Percentiles rank a stretch among this genome's conserved stretches.
phyloP scores from a whole-genome alignment of 2,329 filamentous ascomycete species.

The Nemania sp. region DNA sequence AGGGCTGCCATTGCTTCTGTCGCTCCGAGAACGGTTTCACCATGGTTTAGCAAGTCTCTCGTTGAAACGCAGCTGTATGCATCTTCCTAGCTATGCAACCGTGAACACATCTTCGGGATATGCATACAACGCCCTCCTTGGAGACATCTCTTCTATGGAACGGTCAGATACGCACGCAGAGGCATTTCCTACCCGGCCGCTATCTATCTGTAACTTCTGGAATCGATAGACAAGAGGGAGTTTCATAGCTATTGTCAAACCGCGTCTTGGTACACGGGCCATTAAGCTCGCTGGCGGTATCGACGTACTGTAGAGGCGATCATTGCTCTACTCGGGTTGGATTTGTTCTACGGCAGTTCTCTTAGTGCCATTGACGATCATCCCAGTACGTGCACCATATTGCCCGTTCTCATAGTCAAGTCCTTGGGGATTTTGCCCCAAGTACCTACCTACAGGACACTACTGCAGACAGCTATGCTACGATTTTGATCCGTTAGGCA shows the following conservation, averaged over 20 bases:
- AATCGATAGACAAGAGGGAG: not conserved
- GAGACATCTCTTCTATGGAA: constrained; percentile 1
- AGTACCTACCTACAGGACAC: not conserved
- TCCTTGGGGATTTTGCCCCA: not conserved
- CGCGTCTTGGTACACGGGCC: not conserved
- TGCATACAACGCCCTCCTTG: constrained; percentile 14
- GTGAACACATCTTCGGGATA: constrained; percentile 18
- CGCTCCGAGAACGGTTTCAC: constrained; percentile 26
- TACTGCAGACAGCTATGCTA: not conserved
- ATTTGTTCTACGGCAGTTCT: constrained; percentile 29
- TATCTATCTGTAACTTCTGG: not conserved
- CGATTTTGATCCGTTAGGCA: not conserved
- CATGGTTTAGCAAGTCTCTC: constrained; percentile 27
- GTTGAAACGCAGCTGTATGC: constrained; percentile 23
- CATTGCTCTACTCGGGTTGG: constrained; percentile 16
- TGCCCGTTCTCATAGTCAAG: not conserved
- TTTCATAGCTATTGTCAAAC: not conserved
- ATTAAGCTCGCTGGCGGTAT: not conserved
- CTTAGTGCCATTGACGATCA: constrained; percentile 16
- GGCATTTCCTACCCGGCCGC: not conserved
- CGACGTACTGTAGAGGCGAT: constrained; percentile 16
- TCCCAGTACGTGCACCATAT: not conserved
- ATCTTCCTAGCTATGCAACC: constrained; percentile 2
- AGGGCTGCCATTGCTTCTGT: constrained; percentile 10
- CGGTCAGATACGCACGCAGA: not conserved